Percentiles rank a stretch among this genome's conserved stretches.
These are phyloP conservation scores for Monosporascus sp. DNA, from an alignment of 2,329 filamentous ascomycete species.

Conservation along the genomic window DNA sequence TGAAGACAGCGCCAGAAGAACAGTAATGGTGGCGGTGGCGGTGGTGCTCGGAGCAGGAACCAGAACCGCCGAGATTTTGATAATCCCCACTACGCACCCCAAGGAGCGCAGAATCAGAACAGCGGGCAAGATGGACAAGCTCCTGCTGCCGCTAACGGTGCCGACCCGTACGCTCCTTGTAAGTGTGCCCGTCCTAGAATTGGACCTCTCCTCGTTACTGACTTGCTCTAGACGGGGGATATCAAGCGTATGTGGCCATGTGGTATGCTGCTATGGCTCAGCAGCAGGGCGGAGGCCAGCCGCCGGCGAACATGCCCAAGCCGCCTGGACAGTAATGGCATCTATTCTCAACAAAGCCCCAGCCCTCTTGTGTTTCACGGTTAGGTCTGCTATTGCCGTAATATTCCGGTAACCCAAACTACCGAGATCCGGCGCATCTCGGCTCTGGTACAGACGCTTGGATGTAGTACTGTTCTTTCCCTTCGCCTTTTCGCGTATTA, in stretches of 20 bases:
- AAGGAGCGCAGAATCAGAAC: constrained; percentile 38
- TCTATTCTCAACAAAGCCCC: no score
- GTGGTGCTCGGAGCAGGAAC: constrained; percentile 18
- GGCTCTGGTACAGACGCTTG: background rate
- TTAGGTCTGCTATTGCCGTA: background rate
- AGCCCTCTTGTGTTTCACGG: background rate
- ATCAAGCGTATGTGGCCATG: constrained; percentile 72
- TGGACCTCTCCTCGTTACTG: constrained; percentile 10
- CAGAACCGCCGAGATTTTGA: constrained; percentile 49
- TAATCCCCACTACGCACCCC: constrained; percentile 48
- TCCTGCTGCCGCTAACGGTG: constrained; percentile 42
- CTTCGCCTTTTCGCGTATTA: background rate
- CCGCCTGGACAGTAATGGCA: constrained; percentile 33
- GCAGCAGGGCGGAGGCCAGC: constrained; percentile 36
- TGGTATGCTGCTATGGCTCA: constrained; percentile 70
- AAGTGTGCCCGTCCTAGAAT: constrained; percentile 28
- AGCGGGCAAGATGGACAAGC: constrained; percentile 32
- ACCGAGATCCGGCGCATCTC: background rate
- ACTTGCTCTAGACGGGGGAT: constrained; percentile 62
- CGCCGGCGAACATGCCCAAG: constrained; percentile 31
- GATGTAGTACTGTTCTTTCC: background rate
- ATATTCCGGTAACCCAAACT: background rate
- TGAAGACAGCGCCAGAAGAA: constrained; percentile 48
- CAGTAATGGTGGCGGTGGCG: constrained; percentile 39
- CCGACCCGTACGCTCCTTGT: constrained; percentile 74